Base-by-base conservation (phyloP, 2,329 filamentous ascomycete genomes). In the Calcarisporium arbuscula region DNA sequence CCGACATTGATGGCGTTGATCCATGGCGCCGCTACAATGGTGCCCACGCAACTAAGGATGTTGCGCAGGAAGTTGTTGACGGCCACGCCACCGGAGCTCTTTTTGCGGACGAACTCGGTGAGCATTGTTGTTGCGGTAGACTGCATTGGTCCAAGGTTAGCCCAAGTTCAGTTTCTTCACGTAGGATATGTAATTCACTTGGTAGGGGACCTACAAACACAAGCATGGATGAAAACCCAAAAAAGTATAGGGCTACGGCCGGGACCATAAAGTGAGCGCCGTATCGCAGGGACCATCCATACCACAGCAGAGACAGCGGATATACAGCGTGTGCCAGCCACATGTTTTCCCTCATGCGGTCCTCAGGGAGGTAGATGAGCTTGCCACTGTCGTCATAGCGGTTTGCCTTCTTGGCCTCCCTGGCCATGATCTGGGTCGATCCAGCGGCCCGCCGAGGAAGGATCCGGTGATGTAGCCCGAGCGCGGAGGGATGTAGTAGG, bases 41-140 rank as follows among this genome's bases (percentile, higher is more conserved):
- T 72, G 8, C 82, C 85, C 1, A 85, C 68, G 41, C 82, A 88
- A 32, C 74, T 79, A 48, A 88, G 80, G 25, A 88, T 85, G 47
- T 90, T 92, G 30, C 85, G 67, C 33, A 85, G 68, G 49, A 90
- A 85, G 53, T 90, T 90, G 57, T 90, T 89, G 28, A 89, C 66
- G 1, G 85, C 86, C 4, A 90, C 82, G 2, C 84, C 85, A 9
- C 74, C 74, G 5, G 78, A 83, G 32, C 80, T 81, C 42, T 72
- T 70, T 27, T 75, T 70, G 11, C 83, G 83, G 68, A 90, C 81
- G 51, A 90, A 88, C 52, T 92, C 85, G 0, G 85, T 90, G 45
- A 92, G 65, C 82, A 92, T 88, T 0, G 86, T 92, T 0, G 84
- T 88, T 1, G 76, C 69, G 46, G 77, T 72, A 31, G 76, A 59